These are phyloP conservation scores for Albifimbria verrucaria DNA, from an alignment of 2,329 filamentous ascomycete genomes.

Conservation along the genomic window DNA sequence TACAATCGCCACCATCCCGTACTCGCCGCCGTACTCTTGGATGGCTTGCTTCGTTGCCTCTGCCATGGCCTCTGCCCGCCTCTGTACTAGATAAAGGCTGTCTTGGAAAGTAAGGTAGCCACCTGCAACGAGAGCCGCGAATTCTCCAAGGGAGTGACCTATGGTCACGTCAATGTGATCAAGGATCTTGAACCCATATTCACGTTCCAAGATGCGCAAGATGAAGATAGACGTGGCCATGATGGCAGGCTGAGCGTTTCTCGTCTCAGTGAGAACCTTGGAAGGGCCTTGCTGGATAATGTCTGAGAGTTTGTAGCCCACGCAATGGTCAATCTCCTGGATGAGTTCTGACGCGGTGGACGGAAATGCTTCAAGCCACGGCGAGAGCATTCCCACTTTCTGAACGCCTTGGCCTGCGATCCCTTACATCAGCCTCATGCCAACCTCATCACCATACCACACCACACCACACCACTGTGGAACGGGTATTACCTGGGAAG, in stretches of 20 bases:
- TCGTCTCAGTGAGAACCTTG: slow-evolving; percentile 71
- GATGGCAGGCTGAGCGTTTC: slow-evolving; percentile 90
- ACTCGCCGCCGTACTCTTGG: slow-evolving; percentile 69
- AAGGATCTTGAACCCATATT: slow-evolving; percentile 72
- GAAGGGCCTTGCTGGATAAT: slow-evolving; percentile 80
- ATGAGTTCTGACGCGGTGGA: slow-evolving; percentile 70
- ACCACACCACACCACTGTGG: not conserved
- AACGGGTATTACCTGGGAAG: slow-evolving; percentile 47
- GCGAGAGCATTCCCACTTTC: slow-evolving; percentile 79
- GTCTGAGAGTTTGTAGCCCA: slow-evolving; percentile 71
- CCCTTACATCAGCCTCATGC: no score
- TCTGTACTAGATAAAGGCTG: slow-evolving; percentile 72
- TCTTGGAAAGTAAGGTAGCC: slow-evolving; percentile 77
- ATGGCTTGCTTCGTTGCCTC: slow-evolving; percentile 67
- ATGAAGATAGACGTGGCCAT: slow-evolving; percentile 94
- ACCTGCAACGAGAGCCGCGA: slow-evolving; percentile 82
- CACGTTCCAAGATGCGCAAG: slow-evolving; percentile 77
- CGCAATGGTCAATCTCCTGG: slow-evolving; percentile 77
- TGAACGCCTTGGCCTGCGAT: slow-evolving; percentile 86
- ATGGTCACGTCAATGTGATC: slow-evolving; percentile 77
- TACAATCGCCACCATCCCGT: slow-evolving; percentile 92
- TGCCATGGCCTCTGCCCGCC: slow-evolving; percentile 79
- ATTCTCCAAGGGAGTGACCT: slow-evolving; percentile 90
- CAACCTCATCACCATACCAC: slow-evolving; percentile 2
- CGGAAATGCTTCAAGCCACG: slow-evolving; percentile 87